Base-by-base conservation (phyloP, 176 grass and related monocot genomes). In the Pontederia paniculata region DNA sequence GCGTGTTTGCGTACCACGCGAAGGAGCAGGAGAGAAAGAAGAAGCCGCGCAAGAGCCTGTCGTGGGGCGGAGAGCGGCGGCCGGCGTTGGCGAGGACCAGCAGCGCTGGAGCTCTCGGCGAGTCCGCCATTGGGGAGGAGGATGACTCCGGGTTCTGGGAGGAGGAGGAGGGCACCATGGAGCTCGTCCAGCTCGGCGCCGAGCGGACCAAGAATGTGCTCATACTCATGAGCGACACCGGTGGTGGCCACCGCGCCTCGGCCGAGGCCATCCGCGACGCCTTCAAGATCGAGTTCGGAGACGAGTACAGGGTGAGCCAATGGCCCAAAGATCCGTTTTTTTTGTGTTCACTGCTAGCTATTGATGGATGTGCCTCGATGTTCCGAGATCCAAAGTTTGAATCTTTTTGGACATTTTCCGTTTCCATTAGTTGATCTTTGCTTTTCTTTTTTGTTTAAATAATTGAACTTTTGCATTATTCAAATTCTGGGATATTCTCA, bases 201-300 rank as follows among this genome's bases (percentile, higher is more conserved):
- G 50, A 53, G 13, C 53, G 74, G 13, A 12, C 28, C 23, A 93
- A 64, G 88, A 93, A 93, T 74, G 82, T 93, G 65, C 88, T 93
- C 22, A 70, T 86, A 44, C 72, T 93, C 17, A 82, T 93, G 78
- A 93, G 88, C 72, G 88, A 93, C 80, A 93, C 88, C 48, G 82
- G 88, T n/a, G 82, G 82, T n/a, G 78, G 88, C 17, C 88, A 86
- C 55, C 78, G 82, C 28, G 88, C 88, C 22, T 93, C 88, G 8
- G 82, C 88, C 9, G 75, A 86, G 69, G 82, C 88, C n/a, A 77
- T 93, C 21, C 70, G 75, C 21, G 88, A 93, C 58, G 82, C 88
- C 70, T 93, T 93, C 76, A 70, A 60, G 44, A 66, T 77, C 52
- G 69, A 86, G 57, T 86, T 74, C 58, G 82, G 88, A n/a, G 73